phyloP scores from a whole-genome alignment of 2,329 filamentous ascomycete species.

The Nannizziopsis barbatae region DNA sequence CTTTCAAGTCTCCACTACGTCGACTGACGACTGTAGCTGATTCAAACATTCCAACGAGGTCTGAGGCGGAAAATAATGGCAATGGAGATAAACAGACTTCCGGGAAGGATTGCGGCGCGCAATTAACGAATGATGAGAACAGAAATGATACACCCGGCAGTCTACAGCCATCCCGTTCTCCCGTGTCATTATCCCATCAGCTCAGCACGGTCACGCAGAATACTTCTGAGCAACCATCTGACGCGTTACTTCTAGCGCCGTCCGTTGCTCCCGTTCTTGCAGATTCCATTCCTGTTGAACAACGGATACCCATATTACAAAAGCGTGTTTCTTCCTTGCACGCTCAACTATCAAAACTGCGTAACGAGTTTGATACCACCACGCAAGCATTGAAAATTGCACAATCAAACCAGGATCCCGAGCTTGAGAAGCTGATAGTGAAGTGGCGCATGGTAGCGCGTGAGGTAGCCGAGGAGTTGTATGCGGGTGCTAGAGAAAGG shows the following conservation, averaged over 20 bases:
- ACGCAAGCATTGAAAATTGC: conserved; percentile 46
- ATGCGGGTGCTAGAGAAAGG: conserved; percentile 48
- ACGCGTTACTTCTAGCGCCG: not conserved
- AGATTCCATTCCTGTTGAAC: not conserved
- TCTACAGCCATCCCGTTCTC: conserved; percentile 3
- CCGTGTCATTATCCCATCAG: not conserved
- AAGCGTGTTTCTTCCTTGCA: conserved; percentile 28
- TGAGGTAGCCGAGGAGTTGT: conserved; percentile 57
- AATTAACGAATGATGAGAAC: not conserved
- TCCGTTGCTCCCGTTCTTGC: not conserved
- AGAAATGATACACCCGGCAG: not conserved
- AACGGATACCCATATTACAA: conserved; percentile 35
- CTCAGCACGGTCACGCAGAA: not conserved
- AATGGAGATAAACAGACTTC: not conserved
- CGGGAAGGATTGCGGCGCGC: not conserved
- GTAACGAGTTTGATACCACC: conserved; percentile 39
- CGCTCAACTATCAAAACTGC: conserved; percentile 24
- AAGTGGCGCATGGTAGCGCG: conserved; percentile 54
- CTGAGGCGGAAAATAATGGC: not conserved
- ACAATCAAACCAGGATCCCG: conserved; percentile 37
- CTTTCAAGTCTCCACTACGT: conserved; percentile 60
- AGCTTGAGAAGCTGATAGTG: conserved; percentile 45
- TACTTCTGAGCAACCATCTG: not conserved
- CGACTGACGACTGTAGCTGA: conserved; percentile 24
- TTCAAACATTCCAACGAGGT: not conserved